Base-by-base conservation (phyloP, 148 eudicot genomes). In the Vaccinium vitisidaea region DNA sequence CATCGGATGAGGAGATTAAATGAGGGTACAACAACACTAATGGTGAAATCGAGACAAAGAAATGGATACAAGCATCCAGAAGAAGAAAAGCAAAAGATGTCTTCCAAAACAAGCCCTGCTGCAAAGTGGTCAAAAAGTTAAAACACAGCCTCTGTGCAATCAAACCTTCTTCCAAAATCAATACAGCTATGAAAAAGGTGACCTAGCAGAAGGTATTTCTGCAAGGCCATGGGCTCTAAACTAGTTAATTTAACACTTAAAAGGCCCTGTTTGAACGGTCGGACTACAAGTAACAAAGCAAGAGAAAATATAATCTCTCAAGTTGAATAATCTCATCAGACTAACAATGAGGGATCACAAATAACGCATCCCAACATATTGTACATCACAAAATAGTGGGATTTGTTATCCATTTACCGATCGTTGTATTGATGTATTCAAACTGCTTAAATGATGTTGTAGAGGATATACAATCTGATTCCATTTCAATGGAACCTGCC, bases 61-160 rank as follows among this genome's bases (percentile, higher is more conserved):
- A 84, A 78, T 11, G 91, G 93, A 88, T 91, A 91, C 91, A 94
- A 59, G 91, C 90, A 89, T 96, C 99, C 74, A 96, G 86, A 53
- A 91, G 46, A 54, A 92, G 86, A 84, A 88, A 94, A 1, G 86
- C 87, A 43, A 90, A 56, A 23, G 82, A 83, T 52, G 87, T 83
- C 84, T 88, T 94, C 89, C 94, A 89, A 88, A 94, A 89, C 74
- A 93, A 86, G 76, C 86, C 85, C 91, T 91, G 90, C 91, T 91
- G 90, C 70, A 88, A 79, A 46, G 69, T 84, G 27, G 16, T 39
- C 71, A 63, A 49, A 70, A 36, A n/a, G 70, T 53, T 32, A 84
- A 27, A 3, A 19, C 12, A 49, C 74, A 69, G 27, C 18, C 39
- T 11, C 6, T 69, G 6, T 6, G 9, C 0, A 13, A 55, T 49